A percentile compares a stretch with the other conserved stretches of the same genome.
These are phyloP conservation scores for Tetrapisispora nanseiensis DNA, from an alignment of 805 yeast genomes.

Conservation along the genomic window DNA sequence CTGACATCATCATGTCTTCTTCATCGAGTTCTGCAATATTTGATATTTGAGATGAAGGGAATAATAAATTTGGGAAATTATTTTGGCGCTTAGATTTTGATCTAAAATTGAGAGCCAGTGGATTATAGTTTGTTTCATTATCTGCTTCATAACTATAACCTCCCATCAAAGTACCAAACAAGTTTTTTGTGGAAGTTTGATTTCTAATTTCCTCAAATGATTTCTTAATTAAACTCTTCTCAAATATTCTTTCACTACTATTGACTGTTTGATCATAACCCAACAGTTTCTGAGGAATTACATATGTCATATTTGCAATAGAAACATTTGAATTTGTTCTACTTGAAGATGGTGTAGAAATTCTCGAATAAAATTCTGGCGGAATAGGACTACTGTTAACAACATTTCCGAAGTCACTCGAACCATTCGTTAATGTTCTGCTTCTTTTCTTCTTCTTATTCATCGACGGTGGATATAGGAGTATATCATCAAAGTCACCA, in stretches of 20 bases:
- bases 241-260: slow-evolving; percentile 11
- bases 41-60: background rate
- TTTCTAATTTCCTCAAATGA: slow-evolving; percentile 24
- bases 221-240: slow-evolving; percentile 20
- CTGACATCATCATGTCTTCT: slow-evolving; percentile 27
- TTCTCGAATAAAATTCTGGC: slow-evolving; percentile 28
- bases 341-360: slow-evolving; percentile 27
- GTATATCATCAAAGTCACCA: slow-evolving; percentile 21
- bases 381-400: slow-evolving; percentile 24
- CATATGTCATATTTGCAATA: slow-evolving; percentile 7
- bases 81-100: slow-evolving; percentile 8
- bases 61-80: slow-evolving; percentile 5
- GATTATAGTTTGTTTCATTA: slow-evolving; percentile 6
- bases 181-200: slow-evolving; percentile 9
- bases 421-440: slow-evolving; percentile 1
- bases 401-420: background rate
- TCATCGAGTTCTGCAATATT: slow-evolving; percentile 15
- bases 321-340: slow-evolving; percentile 25
- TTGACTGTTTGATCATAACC: background rate
- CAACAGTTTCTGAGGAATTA: background rate
- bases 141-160: slow-evolving; percentile 7
- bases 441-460: slow-evolving; percentile 3
- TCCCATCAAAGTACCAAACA: slow-evolving; percentile 13
- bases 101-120: slow-evolving; percentile 18
- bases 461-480: background rate